Evolutionary conservation across 176 grass and related monocot genomes (phyloP).

Genomic region (Oryza brachyantha): DNA sequence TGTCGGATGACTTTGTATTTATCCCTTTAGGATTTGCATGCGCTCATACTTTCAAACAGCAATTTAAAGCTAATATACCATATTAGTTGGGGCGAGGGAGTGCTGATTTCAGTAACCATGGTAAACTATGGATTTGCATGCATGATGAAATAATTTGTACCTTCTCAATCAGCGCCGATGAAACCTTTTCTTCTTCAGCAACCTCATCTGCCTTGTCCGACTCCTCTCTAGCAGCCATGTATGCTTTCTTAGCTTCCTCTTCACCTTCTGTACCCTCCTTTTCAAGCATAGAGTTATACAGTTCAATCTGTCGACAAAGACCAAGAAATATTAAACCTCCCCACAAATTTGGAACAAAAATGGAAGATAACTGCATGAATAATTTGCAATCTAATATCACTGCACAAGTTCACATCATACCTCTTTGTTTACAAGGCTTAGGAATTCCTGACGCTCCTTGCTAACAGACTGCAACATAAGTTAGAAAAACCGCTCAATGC

Average conservation of each 20-base stretch:
- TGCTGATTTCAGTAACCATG: constrained; percentile 12
- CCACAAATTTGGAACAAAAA: constrained; percentile 26
- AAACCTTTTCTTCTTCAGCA: constrained; percentile 63
- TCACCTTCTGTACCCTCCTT: constrained; percentile 89
- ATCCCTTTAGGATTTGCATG: background rate
- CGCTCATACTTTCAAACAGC: background rate
- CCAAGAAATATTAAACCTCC: background rate
- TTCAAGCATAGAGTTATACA: constrained; percentile 90
- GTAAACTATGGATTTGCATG: constrained; percentile 12
- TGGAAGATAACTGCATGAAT: background rate
- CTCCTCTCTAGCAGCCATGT: constrained; percentile 80
- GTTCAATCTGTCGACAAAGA: constrained; percentile 60
- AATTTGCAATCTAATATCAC: constrained; percentile 8
- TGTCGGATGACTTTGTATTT: background rate
- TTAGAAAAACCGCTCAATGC: background rate
- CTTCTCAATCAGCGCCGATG: constrained; percentile 87
- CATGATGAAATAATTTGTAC: constrained; percentile 30
- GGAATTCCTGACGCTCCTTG: constrained; percentile 94
- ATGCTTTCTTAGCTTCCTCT: constrained; percentile 93
- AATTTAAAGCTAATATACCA: no score
- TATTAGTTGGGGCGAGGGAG: no score
- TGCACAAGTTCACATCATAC: constrained; percentile 47
- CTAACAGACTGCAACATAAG: constrained; percentile 87
- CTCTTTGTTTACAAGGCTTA: constrained; percentile 95
- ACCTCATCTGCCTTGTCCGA: constrained; percentile 48